Evolutionary conservation across 2,329 filamentous ascomycete species (phyloP).

Genomic region (Colletotrichum gigasporum): DNA sequence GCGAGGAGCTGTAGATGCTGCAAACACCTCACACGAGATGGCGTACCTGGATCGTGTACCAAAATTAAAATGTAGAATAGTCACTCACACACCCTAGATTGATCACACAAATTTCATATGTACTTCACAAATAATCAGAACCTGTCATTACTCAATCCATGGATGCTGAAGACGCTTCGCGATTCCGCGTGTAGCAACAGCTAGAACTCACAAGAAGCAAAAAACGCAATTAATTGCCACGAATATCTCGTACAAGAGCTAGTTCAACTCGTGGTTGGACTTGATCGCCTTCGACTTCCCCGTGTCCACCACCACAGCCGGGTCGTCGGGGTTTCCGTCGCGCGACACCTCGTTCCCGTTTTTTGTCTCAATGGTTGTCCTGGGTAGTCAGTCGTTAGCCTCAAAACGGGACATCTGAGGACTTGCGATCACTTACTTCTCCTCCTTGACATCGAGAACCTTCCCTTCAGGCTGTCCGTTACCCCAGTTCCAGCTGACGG

Average conservation of each 20-base stretch:
- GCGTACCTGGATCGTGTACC: too few species aligned
- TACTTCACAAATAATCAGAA: too few species aligned
- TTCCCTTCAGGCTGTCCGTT: constrained; percentile 52
- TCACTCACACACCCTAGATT: too few species aligned
- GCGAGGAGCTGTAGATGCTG: constrained; percentile 17
- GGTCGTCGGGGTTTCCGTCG: constrained; percentile 50
- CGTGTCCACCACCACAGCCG: constrained; percentile 49
- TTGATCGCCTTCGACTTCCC: constrained; percentile 54
- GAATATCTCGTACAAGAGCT: not conserved
- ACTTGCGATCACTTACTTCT: constrained; percentile 44
- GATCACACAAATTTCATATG: too few species aligned
- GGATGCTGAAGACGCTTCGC: too few species aligned
- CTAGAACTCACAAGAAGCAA: too few species aligned
- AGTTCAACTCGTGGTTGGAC: constrained; percentile 49
- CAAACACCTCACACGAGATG: too few species aligned
- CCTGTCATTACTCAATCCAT: too few species aligned
- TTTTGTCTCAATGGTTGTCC: constrained; percentile 51
- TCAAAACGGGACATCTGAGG: too few species aligned
- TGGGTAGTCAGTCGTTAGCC: constrained; percentile 22
- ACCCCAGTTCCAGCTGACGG: constrained; percentile 58
- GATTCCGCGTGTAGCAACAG: too few species aligned
- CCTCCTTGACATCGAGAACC: constrained; percentile 53
- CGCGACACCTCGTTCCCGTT: constrained; percentile 51
- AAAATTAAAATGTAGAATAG: not conserved
- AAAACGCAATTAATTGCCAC: not conserved